These are phyloP conservation scores for Aleurites moluccanus DNA, from an alignment of 441 rosid species.

Conservation along the genomic window DNA sequence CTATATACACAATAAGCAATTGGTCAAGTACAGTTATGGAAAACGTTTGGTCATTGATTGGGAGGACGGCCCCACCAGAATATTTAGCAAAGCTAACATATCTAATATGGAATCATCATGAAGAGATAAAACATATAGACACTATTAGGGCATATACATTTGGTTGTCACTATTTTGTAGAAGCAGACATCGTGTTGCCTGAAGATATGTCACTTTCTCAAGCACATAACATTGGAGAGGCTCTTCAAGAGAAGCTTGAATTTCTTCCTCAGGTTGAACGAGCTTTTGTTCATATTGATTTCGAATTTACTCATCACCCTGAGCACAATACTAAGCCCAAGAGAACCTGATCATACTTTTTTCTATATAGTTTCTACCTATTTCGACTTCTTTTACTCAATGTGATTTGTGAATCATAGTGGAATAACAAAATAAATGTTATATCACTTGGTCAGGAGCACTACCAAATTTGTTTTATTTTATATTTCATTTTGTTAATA, in stretches of 20 bases:
- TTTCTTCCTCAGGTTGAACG: constrained; percentile 68
- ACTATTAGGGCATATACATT: constrained; percentile 68
- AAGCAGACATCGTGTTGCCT: constrained; percentile 61
- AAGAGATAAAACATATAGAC: constrained; percentile 64
- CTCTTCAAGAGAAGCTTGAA: constrained; percentile 74
- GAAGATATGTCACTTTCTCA: constrained; percentile 52
- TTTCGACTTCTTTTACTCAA: no score
- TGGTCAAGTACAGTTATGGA: constrained; percentile 68
- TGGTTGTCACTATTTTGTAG: constrained; percentile 66
- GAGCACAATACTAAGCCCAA: constrained; percentile 41
- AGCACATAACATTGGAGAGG: constrained; percentile 72
- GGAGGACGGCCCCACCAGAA: constrained; percentile 69
- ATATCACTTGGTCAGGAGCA: no score
- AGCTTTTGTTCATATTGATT: constrained; percentile 67
- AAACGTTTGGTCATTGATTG: constrained; percentile 64
- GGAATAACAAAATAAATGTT: no score
- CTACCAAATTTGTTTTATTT: no score
- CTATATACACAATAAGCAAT: constrained; percentile 59
- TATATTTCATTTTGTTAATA: no score
- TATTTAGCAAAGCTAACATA: constrained; percentile 60
- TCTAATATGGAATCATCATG: constrained; percentile 72
- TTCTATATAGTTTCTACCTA: no score
- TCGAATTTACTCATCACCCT: constrained; percentile 42
- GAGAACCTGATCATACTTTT: not conserved
- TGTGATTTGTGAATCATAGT: no score